Percentiles rank a stretch among this genome's conserved stretches.
Evolutionary conservation across 169 alveolate genomes (phyloP).

Genomic region (Plasmodium blacklocki): DNA sequence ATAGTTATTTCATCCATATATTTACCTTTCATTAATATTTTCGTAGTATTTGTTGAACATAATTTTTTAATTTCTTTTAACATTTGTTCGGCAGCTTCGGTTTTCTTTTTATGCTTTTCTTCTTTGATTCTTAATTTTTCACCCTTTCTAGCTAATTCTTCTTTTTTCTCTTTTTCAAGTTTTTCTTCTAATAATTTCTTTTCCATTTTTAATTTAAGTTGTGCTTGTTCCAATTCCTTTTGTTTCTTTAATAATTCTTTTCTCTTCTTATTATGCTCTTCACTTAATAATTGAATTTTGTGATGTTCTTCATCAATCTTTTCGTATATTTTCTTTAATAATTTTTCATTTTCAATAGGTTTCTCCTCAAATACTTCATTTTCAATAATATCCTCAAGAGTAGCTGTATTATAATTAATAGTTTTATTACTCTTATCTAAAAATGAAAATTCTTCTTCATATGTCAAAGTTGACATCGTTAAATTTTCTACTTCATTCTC

Average conservation of each 20-base stretch:
- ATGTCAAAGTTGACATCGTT: slow-evolving; percentile 22
- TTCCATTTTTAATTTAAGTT: slow-evolving; percentile 87
- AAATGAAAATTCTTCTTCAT: slow-evolving; percentile 68
- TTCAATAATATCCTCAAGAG: slow-evolving; percentile 59
- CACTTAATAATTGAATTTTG: slow-evolving; percentile 54
- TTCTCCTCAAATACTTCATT: slow-evolving; percentile 63
- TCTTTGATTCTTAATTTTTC: slow-evolving; percentile 82
- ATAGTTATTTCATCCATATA: slow-evolving; percentile 89
- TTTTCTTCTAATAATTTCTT: slow-evolving; percentile 85
- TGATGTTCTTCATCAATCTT: slow-evolving; percentile 75
- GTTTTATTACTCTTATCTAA: slow-evolving; percentile 61
- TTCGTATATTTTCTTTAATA: slow-evolving; percentile 58
- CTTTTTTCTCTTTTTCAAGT: slow-evolving; percentile 86
- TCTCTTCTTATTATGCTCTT: slow-evolving; percentile 83
- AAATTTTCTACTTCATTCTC: slow-evolving; percentile 69
- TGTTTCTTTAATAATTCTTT: slow-evolving; percentile 85
- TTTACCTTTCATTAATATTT: slow-evolving; percentile 89
- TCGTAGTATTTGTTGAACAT: slow-evolving; percentile 83
- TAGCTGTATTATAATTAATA: slow-evolving; percentile 46
- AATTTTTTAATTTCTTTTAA: slow-evolving; percentile 84
- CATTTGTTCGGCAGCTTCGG: slow-evolving; percentile 84
- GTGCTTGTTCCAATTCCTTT: slow-evolving; percentile 88
- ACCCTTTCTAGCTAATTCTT: slow-evolving; percentile 86
- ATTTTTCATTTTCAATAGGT: slow-evolving; percentile 71
- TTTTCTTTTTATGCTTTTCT: slow-evolving; percentile 78